Conservation (phyloP, 2,329 filamentous ascomycete species). For the Huntiella moniliformis region DNA sequence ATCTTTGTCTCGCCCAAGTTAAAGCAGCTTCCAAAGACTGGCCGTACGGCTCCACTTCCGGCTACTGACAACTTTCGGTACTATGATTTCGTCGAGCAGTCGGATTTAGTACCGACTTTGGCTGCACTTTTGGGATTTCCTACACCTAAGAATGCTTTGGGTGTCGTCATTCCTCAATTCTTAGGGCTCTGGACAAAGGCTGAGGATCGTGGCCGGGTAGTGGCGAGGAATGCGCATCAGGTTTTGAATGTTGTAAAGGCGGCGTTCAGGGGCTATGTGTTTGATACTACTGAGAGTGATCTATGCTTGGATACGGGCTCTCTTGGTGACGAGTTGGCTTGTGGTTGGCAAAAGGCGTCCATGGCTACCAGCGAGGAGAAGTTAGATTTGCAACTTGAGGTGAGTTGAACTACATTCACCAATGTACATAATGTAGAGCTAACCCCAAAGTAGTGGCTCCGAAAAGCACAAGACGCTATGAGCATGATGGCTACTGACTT, state of each 20-base stretch:
- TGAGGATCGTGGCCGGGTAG: constrained; percentile 46
- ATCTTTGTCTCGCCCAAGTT: constrained; percentile 82
- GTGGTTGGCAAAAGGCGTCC: constrained; percentile 36
- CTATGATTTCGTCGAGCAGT: constrained; percentile 76
- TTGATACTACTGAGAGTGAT: constrained; percentile 1
- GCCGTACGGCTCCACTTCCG: neutral
- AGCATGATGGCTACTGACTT: constrained; percentile 89
- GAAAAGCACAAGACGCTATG: constrained; percentile 57
- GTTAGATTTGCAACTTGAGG: neutral
- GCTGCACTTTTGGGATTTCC: constrained; percentile 76
- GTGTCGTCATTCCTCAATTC: constrained; percentile 65
- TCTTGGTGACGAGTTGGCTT: constrained; percentile 42
- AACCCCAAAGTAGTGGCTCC: constrained; percentile 34
- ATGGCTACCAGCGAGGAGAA: constrained; percentile 12
- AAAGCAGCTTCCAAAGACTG: constrained; percentile 34
- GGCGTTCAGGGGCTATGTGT: constrained; percentile 38
- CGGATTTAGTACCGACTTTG: constrained; percentile 78
- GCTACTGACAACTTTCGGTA: constrained; percentile 53
- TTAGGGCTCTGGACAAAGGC: constrained; percentile 55
- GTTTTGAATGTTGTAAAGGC: constrained; percentile 60
- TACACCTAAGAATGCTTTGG: constrained; percentile 74
- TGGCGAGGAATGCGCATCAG: constrained; percentile 64
- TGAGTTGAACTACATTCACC: neutral
- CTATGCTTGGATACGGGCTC: constrained; percentile 4
- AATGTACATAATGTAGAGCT: neutral